Percentiles rank a stretch among this genome's conserved stretches.
Conservation (phyloP, 306 rosid species). For the Quercus engelmannii region DNA sequence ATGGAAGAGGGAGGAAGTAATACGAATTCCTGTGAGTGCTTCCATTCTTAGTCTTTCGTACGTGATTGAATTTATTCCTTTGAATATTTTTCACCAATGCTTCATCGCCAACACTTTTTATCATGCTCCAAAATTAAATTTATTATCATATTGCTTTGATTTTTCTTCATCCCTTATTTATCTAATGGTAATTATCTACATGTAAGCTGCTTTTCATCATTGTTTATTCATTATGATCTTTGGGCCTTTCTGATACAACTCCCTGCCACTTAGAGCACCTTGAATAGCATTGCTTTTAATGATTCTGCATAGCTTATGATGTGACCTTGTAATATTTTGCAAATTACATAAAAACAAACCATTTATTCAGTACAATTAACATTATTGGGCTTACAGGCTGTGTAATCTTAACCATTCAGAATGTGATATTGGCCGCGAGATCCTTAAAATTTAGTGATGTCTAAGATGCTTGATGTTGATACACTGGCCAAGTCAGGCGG, state of each 20-base stretch:
- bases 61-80: background rate
- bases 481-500: no score
- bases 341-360: background rate
- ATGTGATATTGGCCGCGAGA: no score
- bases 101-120: constrained; percentile 5
- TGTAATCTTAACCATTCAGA: no score
- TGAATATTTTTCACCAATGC: background rate
- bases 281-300: background rate
- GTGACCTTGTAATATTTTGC: background rate
- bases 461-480: no score
- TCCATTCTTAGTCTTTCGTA: background rate
- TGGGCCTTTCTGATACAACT: background rate
- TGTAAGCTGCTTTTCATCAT: background rate
- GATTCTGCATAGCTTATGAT: background rate
- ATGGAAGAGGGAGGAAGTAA: constrained; percentile 74
- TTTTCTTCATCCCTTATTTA: background rate
- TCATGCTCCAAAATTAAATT: background rate
- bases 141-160: background rate
- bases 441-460: no score
- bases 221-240: background rate
- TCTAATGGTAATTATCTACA: background rate
- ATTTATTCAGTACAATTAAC: background rate
- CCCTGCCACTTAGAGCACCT: background rate
- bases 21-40: constrained; percentile 74
- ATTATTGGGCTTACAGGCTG: background rate